phyloP scores from a whole-genome alignment of 1,284 basidiomycete species.

The Puccinia novopanici region DNA sequence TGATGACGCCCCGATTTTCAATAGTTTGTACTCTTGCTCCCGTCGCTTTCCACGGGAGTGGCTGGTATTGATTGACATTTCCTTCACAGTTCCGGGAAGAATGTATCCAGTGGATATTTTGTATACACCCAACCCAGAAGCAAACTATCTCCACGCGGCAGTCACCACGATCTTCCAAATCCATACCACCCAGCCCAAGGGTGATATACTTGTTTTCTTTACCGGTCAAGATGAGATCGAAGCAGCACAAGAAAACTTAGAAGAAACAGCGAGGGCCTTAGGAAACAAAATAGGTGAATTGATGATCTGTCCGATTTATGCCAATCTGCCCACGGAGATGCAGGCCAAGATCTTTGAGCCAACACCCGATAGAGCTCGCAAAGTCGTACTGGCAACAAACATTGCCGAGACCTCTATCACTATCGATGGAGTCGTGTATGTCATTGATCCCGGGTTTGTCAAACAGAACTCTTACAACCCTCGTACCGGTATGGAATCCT shows the following conservation, averaged over 20 bases:
- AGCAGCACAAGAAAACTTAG: constrained; percentile 84
- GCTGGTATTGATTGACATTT: not conserved
- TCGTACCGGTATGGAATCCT: constrained; percentile 90
- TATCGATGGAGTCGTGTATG: constrained; percentile 95
- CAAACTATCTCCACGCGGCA: constrained; percentile 96
- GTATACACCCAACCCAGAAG: constrained; percentile 95
- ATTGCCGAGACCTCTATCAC: constrained; percentile 98
- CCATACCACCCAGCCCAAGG: constrained; percentile 94
- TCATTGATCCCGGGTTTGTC: constrained; percentile 95
- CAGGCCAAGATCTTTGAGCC: constrained; percentile 99
- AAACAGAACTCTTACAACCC: constrained; percentile 98
- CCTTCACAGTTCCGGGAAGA: constrained; percentile 79
- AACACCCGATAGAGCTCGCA: constrained; percentile 90
- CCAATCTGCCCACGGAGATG: constrained; percentile 96
- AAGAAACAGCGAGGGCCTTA: constrained; percentile 88
- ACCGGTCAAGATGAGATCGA: constrained; percentile 99
- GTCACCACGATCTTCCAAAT: constrained; percentile 99
- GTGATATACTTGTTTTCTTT: constrained; percentile 97
- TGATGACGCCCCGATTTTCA: constrained; percentile 88
- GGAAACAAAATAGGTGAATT: constrained; percentile 95
- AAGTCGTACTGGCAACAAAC: constrained; percentile 92
- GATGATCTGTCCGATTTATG: constrained; percentile 95
- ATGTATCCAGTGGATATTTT: constrained; percentile 98
- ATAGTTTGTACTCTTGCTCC: constrained; percentile 65
- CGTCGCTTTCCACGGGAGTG: not conserved